Conservation (phyloP, 768 basidiomycete genomes). For the Auriscalpium vulgare region DNA sequence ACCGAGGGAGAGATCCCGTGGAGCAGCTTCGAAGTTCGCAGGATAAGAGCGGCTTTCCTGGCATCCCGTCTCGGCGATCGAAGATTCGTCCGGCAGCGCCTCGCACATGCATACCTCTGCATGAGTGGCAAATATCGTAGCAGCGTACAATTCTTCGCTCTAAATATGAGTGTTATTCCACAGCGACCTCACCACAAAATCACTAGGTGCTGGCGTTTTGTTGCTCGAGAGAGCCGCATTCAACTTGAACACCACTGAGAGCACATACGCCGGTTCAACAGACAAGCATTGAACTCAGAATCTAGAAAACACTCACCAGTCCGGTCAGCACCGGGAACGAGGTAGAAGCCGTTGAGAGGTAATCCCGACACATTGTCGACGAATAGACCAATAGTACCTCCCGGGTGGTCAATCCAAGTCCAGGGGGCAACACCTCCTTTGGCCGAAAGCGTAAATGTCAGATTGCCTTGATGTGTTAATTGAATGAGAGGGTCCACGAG, state of each 20-base stretch:
- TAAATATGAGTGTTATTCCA: conserved; percentile 43
- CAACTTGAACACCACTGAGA: conserved; percentile 33
- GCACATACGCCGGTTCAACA: background rate
- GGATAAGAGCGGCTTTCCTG: too few species aligned
- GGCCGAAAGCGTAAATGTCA: conserved; percentile 46
- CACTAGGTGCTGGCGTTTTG: conserved; percentile 26
- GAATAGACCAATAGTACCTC: conserved; percentile 46
- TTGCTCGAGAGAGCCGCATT: conserved; percentile 33
- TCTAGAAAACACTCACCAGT: conserved; percentile 31
- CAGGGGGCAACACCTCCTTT: conserved; percentile 46
- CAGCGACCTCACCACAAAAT: conserved; percentile 44
- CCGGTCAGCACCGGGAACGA: conserved; percentile 45
- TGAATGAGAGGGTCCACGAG: conserved; percentile 42
- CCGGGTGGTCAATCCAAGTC: conserved; percentile 55
- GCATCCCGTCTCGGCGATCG: too few species aligned
- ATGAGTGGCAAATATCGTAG: too few species aligned
- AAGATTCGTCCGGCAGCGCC: too few species aligned
- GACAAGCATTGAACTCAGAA: background rate
- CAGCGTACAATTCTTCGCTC: background rate
- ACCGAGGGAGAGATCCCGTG: too few species aligned
- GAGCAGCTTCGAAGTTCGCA: too few species aligned
- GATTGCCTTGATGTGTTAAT: conserved; percentile 23
- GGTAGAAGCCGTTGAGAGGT: conserved; percentile 46
- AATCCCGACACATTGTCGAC: conserved; percentile 32
- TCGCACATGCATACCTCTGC: too few species aligned